phyloP scores from a whole-genome alignment of 2,329 filamentous ascomycete species.

The Xylariaceae sp. region DNA sequence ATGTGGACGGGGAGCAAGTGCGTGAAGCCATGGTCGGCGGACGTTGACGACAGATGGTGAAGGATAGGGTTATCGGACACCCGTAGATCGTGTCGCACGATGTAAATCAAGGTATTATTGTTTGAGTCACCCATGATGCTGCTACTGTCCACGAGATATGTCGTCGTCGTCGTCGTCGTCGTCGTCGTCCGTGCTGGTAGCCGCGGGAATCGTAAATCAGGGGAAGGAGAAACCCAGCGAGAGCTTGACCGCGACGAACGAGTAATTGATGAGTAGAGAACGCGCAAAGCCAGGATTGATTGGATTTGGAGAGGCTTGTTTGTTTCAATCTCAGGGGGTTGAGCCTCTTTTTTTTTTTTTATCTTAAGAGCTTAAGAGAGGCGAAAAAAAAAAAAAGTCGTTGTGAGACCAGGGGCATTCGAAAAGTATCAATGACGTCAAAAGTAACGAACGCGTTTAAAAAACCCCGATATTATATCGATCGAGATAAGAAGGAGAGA shows the following conservation, averaged over 20 bases:
- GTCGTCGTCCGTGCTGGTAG: too few relatives aligned
- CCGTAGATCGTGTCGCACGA: slow-evolving; percentile 68
- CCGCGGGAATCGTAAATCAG: slow-evolving; percentile 3
- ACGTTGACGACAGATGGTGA: slow-evolving; percentile 45
- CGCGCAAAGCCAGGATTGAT: neutral
- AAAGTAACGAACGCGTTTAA: too few relatives aligned
- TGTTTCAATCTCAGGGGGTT: too few relatives aligned
- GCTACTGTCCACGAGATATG: slow-evolving; percentile 1
- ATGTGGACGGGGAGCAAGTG: slow-evolving; percentile 68
- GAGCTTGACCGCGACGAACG: neutral
- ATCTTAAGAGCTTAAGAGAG: too few relatives aligned
- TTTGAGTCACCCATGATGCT: slow-evolving; percentile 35
- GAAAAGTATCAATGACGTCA: too few relatives aligned
- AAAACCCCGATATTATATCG: too few relatives aligned
- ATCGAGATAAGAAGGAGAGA: too few relatives aligned
- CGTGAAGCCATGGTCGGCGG: slow-evolving; percentile 50
- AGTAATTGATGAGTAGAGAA: neutral
- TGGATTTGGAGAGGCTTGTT: too few relatives aligned
- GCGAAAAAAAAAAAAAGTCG: too few relatives aligned
- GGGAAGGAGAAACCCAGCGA: neutral
- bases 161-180: neutral
- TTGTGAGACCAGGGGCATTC: too few relatives aligned
- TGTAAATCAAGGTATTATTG: slow-evolving; percentile 55
- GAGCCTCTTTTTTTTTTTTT: too few relatives aligned
- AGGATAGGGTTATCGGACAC: slow-evolving; percentile 70